Evolutionary conservation across 345 rosid genomes (phyloP), one percentile per base, ranked within the genome.

Genomic region (Noccaea bulbosa): DNA sequence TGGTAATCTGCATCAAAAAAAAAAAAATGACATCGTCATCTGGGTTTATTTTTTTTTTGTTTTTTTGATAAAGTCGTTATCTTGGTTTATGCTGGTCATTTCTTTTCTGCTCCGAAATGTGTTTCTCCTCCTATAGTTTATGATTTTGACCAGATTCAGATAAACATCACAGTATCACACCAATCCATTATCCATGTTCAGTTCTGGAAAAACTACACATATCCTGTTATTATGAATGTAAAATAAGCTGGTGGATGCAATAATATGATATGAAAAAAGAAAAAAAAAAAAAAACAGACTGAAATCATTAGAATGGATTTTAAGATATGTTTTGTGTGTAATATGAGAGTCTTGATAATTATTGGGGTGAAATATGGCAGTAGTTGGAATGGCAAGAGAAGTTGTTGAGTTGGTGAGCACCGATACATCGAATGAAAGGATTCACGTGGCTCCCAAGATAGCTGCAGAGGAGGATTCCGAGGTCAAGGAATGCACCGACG

Each of bases 371-470:
- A 39, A 71, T 1, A 7, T 30, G 66, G 81, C 77, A 92, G 90
- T 80, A 17, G 52, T 48, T 74, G 72, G 55, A 77, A 92, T 92
- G 98, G 87, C 92, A 67, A 83, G 83, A 74, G 88, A 88, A 67
- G 83, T 87, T 60, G 71, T 77, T 20, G 62, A 44, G 56, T 43
- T 46, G 66, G 35, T 51, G 62, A 67, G 17, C 30, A 58, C 12
- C n/a, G 43, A 73, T 48, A 75, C 85, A 20, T 62, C 90, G n/a
- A 67, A 58, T 27, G 83, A 56, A 64, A 80, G 82, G 55, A 78
- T 62, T 64, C 69, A 79, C 70, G 77, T 66, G 69, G 43, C 84
- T 78, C 82, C 84, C 14, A 82, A 73, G 81, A 59, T 76, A 67
- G 40, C 85, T 9, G 79, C 77, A 62, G 88, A 75, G 15, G 86